These are phyloP conservation scores for Ceratobasidium sp. DNA, from an alignment of 1,284 basidiomycete genomes.

Conservation along the genomic window DNA sequence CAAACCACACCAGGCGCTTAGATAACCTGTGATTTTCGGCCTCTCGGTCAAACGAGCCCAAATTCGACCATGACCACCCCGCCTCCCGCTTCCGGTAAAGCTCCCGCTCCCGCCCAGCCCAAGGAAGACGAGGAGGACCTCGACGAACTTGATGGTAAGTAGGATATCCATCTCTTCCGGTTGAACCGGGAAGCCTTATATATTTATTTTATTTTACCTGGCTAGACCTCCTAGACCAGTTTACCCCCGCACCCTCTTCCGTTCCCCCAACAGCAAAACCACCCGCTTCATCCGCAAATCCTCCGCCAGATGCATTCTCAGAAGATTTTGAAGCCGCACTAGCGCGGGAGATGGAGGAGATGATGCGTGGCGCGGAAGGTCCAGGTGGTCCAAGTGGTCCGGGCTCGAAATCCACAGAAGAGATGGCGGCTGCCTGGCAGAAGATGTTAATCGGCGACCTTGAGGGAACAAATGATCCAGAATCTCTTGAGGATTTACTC, in stretches of 20 bases:
- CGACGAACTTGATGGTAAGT: slow-evolving; percentile 80
- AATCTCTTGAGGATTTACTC: slow-evolving; percentile 12
- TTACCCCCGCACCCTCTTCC: slow-evolving; percentile 56
- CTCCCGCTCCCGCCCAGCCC: slow-evolving; percentile 18
- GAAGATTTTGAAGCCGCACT: slow-evolving; percentile 79
- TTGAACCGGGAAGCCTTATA: slow-evolving; percentile 12
- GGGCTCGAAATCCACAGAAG: slow-evolving; percentile 56
- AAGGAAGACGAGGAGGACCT: slow-evolving; percentile 72
- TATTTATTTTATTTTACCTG: slow-evolving; percentile 35
- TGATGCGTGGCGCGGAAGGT: slow-evolving; percentile 70
- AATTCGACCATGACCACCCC: slow-evolving; percentile 40
- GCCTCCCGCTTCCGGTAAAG: slow-evolving; percentile 22
- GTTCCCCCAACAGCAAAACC: slow-evolving; percentile 52
- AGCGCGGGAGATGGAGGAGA: slow-evolving; percentile 85
- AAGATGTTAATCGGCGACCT: slow-evolving; percentile 80
- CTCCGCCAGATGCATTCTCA: slow-evolving; percentile 63
- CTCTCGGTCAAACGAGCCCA: background rate
- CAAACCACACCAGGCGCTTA: background rate
- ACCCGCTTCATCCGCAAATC: slow-evolving; percentile 52
- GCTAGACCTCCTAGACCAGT: slow-evolving; percentile 70
- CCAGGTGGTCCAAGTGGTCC: slow-evolving; percentile 51
- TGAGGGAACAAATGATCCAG: slow-evolving; percentile 63
- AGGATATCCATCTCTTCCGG: slow-evolving; percentile 4
- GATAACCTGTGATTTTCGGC: background rate
- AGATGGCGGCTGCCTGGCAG: slow-evolving; percentile 79